Base-by-base conservation (phyloP, 805 yeast genomes). In the Debaryomyces castellii region DNA sequence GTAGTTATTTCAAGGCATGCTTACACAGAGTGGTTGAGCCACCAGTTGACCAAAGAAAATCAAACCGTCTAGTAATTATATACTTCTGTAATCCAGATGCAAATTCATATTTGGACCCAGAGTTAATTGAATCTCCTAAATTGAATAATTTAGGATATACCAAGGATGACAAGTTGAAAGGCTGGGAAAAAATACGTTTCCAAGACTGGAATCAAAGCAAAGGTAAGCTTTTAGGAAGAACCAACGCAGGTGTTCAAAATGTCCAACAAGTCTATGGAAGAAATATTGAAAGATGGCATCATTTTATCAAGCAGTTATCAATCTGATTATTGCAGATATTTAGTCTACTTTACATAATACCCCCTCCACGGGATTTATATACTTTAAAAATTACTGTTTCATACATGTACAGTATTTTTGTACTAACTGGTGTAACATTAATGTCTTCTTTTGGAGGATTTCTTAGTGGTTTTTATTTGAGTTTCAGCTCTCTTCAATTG, bases 401-500 rank as follows among this genome's bases (percentile, higher is more conserved):
- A n/a, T n/a, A n/a, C n/a, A n/a, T n/a, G n/a, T n/a, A n/a, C n/a
- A n/a, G n/a, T n/a, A 7, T 10, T 25, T 4, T 25, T 9, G 11
- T 10, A 7, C 11, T 9, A 25, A 25, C 4, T 25, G 4, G 12
- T 18, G 12, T 30, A 14, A 35, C 16, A 2, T 18, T 12, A 20
- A 20, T 3, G 5, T 20, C 10, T 35, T 23, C 30, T 37, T 6
- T 37, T 37, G 4, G 20, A 14, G 2, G 24, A 18, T 46, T 51
- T 56, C 49, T 54, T 56, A 11, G 50, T 40, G 1, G 56, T 46
- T 45, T 54, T 57, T 16, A 57, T 46, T 30, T 48, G 67, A 5
- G 77, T 62, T 48, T 73, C 81, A 0, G 92, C 91, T 48, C 82
- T 69, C 59, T 83, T 82, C 59, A 87, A 64, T 46, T 77, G 83